phyloP scores from a whole-genome alignment of 2,329 filamentous ascomycete species.

The Lojkania enalia region DNA sequence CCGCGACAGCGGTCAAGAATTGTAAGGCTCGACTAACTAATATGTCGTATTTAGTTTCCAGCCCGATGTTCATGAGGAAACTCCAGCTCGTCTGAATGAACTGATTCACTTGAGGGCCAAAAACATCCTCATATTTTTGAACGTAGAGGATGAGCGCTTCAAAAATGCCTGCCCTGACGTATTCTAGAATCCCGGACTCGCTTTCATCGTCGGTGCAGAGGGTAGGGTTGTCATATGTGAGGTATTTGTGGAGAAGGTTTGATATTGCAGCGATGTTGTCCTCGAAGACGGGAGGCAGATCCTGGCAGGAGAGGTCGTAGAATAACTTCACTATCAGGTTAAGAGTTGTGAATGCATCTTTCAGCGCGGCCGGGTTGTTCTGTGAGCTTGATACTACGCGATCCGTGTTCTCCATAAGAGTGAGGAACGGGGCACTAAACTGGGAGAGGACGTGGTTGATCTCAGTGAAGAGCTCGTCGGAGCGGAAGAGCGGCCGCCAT shows the following conservation, averaged over 20 bases:
- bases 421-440: conserved; percentile 82
- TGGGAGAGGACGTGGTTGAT: conserved; percentile 92
- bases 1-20: conserved; percentile 88
- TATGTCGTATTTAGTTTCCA: conserved; percentile 90
- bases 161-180: conserved; percentile 90
- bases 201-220: conserved; percentile 86
- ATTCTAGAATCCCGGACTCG: conserved; percentile 82
- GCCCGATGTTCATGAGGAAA: conserved; percentile 81
- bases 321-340: conserved; percentile 90
- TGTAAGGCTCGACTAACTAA: conserved; percentile 93
- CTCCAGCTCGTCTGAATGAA: conserved; percentile 93
- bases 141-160: conserved; percentile 87
- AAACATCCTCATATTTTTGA: conserved; percentile 94
- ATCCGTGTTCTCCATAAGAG: conserved; percentile 75
- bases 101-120: conserved; percentile 74
- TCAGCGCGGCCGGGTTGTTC: conserved; percentile 72
- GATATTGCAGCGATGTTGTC: conserved; percentile 80
- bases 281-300: conserved; percentile 92
- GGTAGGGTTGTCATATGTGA: conserved; percentile 83
- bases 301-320: conserved; percentile 96
- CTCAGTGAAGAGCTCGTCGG: conserved; percentile 89
- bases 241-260: conserved; percentile 84
- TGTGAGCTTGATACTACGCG: conserved; percentile 72
- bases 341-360: conserved; percentile 79
- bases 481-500: conserved; percentile 92